These are phyloP conservation scores for Sporisorium reilianum DNA, from an alignment of 1,284 basidiomycete species.

Conservation along the genomic window DNA sequence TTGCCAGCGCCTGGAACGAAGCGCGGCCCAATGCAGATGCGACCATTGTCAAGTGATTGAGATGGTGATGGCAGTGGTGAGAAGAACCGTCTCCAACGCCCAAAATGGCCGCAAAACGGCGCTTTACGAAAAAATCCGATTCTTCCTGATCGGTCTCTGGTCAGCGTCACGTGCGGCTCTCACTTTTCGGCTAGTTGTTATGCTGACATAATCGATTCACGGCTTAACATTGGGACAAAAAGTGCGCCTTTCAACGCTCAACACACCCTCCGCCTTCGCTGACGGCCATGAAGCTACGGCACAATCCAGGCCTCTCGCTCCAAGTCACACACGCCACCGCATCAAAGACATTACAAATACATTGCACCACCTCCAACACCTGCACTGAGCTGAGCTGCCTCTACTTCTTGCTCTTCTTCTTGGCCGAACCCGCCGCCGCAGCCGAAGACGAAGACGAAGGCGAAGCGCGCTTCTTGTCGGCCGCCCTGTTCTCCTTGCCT, in stretches of 20 bases:
- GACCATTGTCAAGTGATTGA: constrained; percentile 16
- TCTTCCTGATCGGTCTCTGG: constrained; percentile 19
- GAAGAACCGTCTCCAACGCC: background rate
- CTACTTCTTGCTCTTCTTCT: constrained; percentile 46
- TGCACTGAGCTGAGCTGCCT: too few relatives aligned
- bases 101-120: background rate
- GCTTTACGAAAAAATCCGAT: constrained; percentile 40
- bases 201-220: constrained; percentile 7
- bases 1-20: constrained; percentile 31
- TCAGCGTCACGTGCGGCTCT: constrained; percentile 32
- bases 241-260: background rate
- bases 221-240: background rate
- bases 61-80: constrained; percentile 1
- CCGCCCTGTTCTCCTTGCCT: constrained; percentile 29
- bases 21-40: constrained; percentile 31
- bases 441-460: constrained; percentile 30
- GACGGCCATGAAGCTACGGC: too few relatives aligned
- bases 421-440: constrained; percentile 11
- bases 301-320: background rate
- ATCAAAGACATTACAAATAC: constrained; percentile 1
- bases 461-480: constrained; percentile 35
- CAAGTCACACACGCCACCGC: background rate
- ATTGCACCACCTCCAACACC: too few relatives aligned
- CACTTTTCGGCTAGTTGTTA: constrained; percentile 3
- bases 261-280: too few relatives aligned